Percentiles rank a stretch among this genome's conserved stretches.
These are phyloP conservation scores for Isoetes taiwanensis DNA, from an alignment of 75 land plant genomes.

Conservation along the genomic window DNA sequence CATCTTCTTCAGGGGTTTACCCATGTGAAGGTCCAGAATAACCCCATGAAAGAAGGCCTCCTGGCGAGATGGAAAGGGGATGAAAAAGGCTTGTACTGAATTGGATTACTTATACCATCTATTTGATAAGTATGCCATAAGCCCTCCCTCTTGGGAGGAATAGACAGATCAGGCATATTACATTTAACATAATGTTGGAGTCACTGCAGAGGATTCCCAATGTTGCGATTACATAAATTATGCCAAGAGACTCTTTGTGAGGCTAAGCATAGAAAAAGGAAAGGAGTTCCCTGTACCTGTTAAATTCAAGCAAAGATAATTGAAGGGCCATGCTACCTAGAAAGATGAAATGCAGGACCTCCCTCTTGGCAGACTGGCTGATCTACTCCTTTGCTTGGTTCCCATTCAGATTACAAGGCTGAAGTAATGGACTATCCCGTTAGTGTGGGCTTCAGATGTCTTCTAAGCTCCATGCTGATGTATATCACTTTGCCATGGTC, in stretches of 20 bases:
- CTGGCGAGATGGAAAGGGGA: background rate
- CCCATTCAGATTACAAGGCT: slow-evolving; percentile 25
- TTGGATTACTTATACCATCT: slow-evolving; percentile 26
- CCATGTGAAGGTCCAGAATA: no score
- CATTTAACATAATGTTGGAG: no score
- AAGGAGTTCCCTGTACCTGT: slow-evolving; percentile 11
- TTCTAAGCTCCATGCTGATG: slow-evolving; percentile 15
- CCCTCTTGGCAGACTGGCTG: no score
- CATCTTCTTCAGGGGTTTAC: slow-evolving; percentile 10
- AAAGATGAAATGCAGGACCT: no score
- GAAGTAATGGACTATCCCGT: slow-evolving; percentile 10
- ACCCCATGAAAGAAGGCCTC: background rate
- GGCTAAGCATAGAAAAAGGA: slow-evolving; percentile 12
- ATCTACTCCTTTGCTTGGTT: slow-evolving; percentile 22
- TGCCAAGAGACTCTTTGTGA: background rate
- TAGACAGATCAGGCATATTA: no score
- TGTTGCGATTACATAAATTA: slow-evolving; percentile 2
- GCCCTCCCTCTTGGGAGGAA: slow-evolving; percentile 20
- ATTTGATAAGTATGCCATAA: slow-evolving; percentile 23
- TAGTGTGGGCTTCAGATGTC: slow-evolving; percentile 27
- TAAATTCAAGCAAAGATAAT: background rate
- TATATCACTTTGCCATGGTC: slow-evolving; percentile 18
- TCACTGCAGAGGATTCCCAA: no score
- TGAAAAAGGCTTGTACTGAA: background rate
- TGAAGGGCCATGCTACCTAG: background rate